Conservation (phyloP, 192 early-diverging fungal species). For the Coemansia javaensis region DNA sequence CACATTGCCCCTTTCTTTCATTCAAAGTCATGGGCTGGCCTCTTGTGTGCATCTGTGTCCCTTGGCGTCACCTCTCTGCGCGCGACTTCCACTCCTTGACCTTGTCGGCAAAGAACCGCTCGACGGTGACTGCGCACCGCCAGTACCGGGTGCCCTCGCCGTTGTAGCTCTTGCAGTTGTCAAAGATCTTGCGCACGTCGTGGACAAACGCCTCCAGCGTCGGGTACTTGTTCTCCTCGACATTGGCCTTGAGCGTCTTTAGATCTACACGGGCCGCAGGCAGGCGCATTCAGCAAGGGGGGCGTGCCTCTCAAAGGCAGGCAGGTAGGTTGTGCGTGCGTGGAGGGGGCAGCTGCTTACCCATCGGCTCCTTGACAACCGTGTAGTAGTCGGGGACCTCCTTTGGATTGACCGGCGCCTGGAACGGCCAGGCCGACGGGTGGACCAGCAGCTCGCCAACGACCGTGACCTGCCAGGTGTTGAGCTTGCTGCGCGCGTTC, state of each 20-base stretch:
- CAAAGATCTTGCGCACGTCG: slow-evolving; percentile 88
- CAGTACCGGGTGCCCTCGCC: slow-evolving; percentile 79
- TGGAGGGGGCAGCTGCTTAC: slow-evolving; percentile 19
- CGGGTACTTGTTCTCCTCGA: slow-evolving; percentile 81
- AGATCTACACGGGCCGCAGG: slow-evolving; percentile 52
- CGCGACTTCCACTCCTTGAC: slow-evolving; percentile 61
- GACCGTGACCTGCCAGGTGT: slow-evolving; percentile 60
- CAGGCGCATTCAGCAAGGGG: too few relatives aligned
- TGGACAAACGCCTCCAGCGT: slow-evolving; percentile 76
- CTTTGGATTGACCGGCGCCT: slow-evolving; percentile 77
- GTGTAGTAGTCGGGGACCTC: slow-evolving; percentile 94
- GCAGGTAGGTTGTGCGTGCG: too few relatives aligned
- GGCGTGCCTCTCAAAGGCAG: neutral
- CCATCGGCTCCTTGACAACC: slow-evolving; percentile 96
- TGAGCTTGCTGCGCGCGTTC: slow-evolving; percentile 45
- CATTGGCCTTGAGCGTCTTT: slow-evolving; percentile 72
- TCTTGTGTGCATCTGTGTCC: too few relatives aligned
- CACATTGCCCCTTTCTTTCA: too few relatives aligned
- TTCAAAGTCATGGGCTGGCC: too few relatives aligned
- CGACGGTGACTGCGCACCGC: slow-evolving; percentile 69
- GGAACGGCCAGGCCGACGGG: slow-evolving; percentile 87
- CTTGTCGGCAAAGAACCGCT: slow-evolving; percentile 74
- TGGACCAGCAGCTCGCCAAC: slow-evolving; percentile 74
- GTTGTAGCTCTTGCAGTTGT: slow-evolving; percentile 91
- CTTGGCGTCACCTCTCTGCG: slow-evolving; percentile 19